phyloP scores from a whole-genome alignment of 192 early-diverging fungal species.

The Backusella australiensis region DNA sequence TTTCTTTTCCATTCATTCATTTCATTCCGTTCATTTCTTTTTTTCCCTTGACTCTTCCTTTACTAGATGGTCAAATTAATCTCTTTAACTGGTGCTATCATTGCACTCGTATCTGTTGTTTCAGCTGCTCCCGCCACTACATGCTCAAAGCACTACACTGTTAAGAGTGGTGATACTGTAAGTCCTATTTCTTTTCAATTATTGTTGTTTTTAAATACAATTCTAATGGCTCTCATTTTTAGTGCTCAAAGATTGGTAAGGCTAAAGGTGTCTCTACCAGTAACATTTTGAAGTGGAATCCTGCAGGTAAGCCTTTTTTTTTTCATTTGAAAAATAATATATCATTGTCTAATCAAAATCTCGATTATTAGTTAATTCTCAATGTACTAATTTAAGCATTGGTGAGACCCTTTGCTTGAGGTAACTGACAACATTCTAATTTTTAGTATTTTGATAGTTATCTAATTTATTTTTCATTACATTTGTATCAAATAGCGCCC shows the following conservation, averaged over 20 bases:
- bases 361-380: constrained; percentile 7
- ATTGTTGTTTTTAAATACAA: background rate
- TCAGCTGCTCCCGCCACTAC: background rate
- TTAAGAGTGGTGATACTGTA: constrained; percentile 20
- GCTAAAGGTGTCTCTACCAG: background rate
- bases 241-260: constrained; percentile 13
- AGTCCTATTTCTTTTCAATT: background rate
- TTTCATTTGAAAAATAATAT: background rate
- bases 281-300: constrained; percentile 21
- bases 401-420: constrained; percentile 24
- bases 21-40: background rate
- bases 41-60: background rate
- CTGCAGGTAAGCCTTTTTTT: constrained; percentile 5
- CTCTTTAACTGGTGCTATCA: background rate
- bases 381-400: constrained; percentile 26
- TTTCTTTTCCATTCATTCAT: background rate
- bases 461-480: background rate
- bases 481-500: background rate
- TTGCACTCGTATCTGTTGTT: background rate
- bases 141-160: constrained; percentile 12
- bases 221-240: background rate
- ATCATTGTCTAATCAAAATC: background rate
- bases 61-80: background rate
- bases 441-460: background rate
- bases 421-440: background rate